A percentile compares a stretch with the other conserved stretches of the same genome.
Evolutionary conservation across 768 basidiomycete species (phyloP).

Genomic region (Lactarius quietus): DNA sequence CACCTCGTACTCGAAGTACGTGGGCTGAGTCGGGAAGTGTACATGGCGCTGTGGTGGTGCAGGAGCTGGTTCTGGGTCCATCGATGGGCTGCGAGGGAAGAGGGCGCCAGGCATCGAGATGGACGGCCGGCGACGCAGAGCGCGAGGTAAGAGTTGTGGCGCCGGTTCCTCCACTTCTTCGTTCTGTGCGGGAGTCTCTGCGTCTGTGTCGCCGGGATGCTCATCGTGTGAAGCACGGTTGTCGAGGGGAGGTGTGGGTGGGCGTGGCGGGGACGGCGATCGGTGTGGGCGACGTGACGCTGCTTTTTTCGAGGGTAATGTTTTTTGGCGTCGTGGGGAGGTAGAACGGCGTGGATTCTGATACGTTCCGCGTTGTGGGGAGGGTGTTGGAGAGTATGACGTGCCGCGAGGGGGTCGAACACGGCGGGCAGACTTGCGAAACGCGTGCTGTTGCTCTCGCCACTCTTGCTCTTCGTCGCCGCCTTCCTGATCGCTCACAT

Average conservation of each 20-base stretch:
- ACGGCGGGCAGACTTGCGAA: not conserved
- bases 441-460: conserved; percentile 7
- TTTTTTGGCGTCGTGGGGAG: conserved; percentile 4
- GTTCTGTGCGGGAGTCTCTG: conserved; percentile 28
- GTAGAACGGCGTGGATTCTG: not conserved
- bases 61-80: conserved; percentile 40
- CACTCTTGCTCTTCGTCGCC: conserved; percentile 8
- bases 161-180: conserved; percentile 25
- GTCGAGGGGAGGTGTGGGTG: not conserved
- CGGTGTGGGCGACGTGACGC: not conserved
- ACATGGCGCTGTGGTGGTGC: conserved; percentile 35
- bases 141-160: conserved; percentile 34
- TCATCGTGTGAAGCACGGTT: not conserved
- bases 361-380: not conserved
- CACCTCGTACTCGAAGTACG: conserved; percentile 16
- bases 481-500: not conserved
- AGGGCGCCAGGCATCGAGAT: conserved; percentile 77
- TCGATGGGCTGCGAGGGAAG: conserved; percentile 66
- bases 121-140: conserved; percentile 41
- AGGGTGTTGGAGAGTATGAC: conserved; percentile 9
- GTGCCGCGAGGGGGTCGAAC: conserved; percentile 15
- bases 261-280: not conserved
- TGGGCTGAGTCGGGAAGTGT: conserved; percentile 34
- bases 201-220: not conserved
- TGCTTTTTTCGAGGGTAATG: not conserved